Conservation (phyloP, 2,329 filamentous ascomycete genomes). For the Xylaria sp. region DNA sequence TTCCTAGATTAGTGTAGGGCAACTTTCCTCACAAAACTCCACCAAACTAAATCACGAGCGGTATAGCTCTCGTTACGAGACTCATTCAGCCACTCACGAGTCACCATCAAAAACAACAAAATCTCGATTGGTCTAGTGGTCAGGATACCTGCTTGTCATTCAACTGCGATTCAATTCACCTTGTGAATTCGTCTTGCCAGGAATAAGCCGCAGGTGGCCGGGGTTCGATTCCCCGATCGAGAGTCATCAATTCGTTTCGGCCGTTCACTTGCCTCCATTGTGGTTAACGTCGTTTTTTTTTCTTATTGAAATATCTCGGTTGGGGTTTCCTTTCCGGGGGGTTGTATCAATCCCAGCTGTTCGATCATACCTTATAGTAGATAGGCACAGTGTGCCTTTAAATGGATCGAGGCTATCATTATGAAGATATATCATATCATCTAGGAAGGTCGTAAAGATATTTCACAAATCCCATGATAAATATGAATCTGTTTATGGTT, state of each 20-base stretch:
- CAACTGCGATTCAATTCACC: neutral
- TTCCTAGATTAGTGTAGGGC: neutral
- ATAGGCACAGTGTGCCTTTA: neutral
- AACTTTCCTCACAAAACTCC: neutral
- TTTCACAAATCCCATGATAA: neutral
- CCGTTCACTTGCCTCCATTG: neutral
- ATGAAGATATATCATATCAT: neutral
- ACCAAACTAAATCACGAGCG: neutral
- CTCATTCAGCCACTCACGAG: neutral
- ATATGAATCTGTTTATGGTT: neutral
- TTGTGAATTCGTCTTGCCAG: neutral
- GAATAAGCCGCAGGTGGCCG: slow-evolving; percentile 45
- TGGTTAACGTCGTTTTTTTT: neutral
- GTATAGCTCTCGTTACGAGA: neutral
- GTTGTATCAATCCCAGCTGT: too few species aligned
- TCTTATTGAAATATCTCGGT: neutral
- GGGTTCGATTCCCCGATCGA: slow-evolving; percentile 52
- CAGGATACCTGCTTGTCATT: slow-evolving; percentile 34
- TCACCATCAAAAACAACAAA: neutral
- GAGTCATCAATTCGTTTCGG: slow-evolving; percentile 30
- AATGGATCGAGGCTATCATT: neutral
- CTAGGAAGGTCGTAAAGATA: neutral
- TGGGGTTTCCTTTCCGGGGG: neutral
- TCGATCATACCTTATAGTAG: neutral
- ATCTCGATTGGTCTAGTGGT: slow-evolving; percentile 36